Percentiles rank a stretch among this genome's conserved stretches.
Conservation (phyloP, 257 asterid genomes). For the Ligustrum vulgare region DNA sequence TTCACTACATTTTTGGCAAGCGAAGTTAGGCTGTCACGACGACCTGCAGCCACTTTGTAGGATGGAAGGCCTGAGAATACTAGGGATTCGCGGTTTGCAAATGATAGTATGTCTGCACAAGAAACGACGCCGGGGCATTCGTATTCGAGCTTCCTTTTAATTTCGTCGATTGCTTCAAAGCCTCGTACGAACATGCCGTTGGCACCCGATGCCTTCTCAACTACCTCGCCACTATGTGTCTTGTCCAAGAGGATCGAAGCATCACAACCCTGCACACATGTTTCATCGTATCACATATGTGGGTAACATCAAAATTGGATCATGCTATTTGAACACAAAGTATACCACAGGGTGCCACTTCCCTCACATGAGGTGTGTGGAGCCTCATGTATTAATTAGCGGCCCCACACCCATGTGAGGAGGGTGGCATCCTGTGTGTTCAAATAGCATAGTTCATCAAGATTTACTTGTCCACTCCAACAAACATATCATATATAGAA, state of each 20-base stretch:
- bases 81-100: slow-evolving; percentile 52
- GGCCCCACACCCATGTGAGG: too few relatives aligned
- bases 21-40: slow-evolving; percentile 53
- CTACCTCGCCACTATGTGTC: slow-evolving; percentile 42
- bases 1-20: slow-evolving; percentile 35
- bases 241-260: slow-evolving; percentile 60
- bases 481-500: too few relatives aligned
- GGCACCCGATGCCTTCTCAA: slow-evolving; percentile 50
- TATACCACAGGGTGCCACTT: too few relatives aligned
- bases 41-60: slow-evolving; percentile 42
- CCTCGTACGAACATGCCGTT: slow-evolving; percentile 50
- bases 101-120: slow-evolving; percentile 60
- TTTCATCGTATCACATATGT: neutral
- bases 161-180: slow-evolving; percentile 41
- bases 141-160: slow-evolving; percentile 46
- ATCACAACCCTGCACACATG: slow-evolving; percentile 61
- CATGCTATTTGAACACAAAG: too few relatives aligned
- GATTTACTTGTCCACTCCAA: too few relatives aligned
- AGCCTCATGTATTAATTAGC: too few relatives aligned
- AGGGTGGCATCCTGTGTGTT: too few relatives aligned
- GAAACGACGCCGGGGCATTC: slow-evolving; percentile 65
- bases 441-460: too few relatives aligned
- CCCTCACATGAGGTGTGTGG: too few relatives aligned
- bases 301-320: too few relatives aligned
- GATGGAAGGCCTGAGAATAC: slow-evolving; percentile 46